Evolutionary conservation across 1,139 yeast species (phyloP).

Genomic region (Candida mesenterica): DNA sequence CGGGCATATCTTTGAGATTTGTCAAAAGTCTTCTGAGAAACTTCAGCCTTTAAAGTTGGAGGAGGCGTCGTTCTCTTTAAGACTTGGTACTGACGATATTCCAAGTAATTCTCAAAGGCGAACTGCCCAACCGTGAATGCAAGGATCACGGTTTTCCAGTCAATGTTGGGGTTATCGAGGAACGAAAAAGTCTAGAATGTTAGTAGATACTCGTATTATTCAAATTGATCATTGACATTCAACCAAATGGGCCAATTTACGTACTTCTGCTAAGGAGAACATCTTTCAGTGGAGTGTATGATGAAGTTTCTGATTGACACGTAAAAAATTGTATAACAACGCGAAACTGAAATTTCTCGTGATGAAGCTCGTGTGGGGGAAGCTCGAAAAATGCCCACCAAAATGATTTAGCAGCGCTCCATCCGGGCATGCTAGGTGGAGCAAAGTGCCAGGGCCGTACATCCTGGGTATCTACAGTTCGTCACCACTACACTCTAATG

Average conservation of each 20-base stretch:
- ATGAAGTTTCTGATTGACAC: too few species aligned
- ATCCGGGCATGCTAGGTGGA: too few species aligned
- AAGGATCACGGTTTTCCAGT: conserved; percentile 75
- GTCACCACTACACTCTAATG: too few species aligned
- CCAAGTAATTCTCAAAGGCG: conserved; percentile 69
- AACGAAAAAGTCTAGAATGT: conserved; percentile 28
- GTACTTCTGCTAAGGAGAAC: conserved; percentile 23
- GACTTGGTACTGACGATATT: conserved; percentile 73
- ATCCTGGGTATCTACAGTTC: too few species aligned
- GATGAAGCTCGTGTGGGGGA: too few species aligned
- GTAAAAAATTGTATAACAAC: too few species aligned
- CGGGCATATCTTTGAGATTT: conserved; percentile 80
- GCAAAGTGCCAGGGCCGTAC: neutral
- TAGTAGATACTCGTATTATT: conserved; percentile 10
- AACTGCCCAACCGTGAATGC: conserved; percentile 78
- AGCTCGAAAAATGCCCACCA: too few species aligned
- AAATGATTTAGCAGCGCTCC: too few species aligned
- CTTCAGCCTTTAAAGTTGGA: conserved; percentile 58
- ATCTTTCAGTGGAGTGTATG: conserved; percentile 11
- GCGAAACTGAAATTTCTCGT: too few species aligned
- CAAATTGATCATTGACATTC: too few species aligned
- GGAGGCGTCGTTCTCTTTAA: conserved; percentile 60
- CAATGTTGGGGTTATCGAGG: conserved; percentile 57
- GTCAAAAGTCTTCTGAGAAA: conserved; percentile 68
- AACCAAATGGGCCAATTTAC: conserved; percentile 9